Evolutionary conservation across 1,284 basidiomycete species (phyloP), one percentile per base, ranked within the genome.

Genomic region (Cerrena zonata): DNA sequence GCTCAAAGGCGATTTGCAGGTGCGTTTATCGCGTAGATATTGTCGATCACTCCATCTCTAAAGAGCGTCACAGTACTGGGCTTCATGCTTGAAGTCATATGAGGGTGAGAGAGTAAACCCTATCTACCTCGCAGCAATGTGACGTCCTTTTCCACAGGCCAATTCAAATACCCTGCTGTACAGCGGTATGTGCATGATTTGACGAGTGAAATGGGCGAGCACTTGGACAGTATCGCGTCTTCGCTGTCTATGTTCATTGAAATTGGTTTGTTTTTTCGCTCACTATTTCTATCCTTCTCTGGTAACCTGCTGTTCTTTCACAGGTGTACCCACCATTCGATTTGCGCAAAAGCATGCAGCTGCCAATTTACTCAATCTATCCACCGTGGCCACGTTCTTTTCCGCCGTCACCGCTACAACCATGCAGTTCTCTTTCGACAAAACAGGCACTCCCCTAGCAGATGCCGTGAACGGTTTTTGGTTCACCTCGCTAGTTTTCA

Each of bases 361-460:
- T 7, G 73, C 54, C 36, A 86, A 85, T 55, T 69, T 88, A 3
- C 75, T 86, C 30, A 87, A 86, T 56, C 69, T 86, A 42, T 85
- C 82, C 36, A 86, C 84, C 11, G 82, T 87, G 10, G 84, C 85
- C 30, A 89, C 85, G 46, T 87, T 89, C 68, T 87, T 89, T 67
- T 84, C 81, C 24, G 84, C 82, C 19, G 85, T 88, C 53, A 86
- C 84, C 1, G 85, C 82, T 22, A 83, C 81, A 3, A 84, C 82
- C 0, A 65, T 86, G 56, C 84, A 86, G 58, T 85, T 82, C 58
- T 84, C 84, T 1, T 84, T 73, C 57, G 66, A 71, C 18, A 56
- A 58, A 37, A 64, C 58, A 18, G 60, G 59, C 1, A 63, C 45
- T 3, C 53, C 61, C 12, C 57, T 78, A 10, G 64, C 73, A 1